These are phyloP conservation scores for Saccharum spontaneum DNA, from an alignment of 176 grass and related monocot genomes.

Conservation along the genomic window DNA sequence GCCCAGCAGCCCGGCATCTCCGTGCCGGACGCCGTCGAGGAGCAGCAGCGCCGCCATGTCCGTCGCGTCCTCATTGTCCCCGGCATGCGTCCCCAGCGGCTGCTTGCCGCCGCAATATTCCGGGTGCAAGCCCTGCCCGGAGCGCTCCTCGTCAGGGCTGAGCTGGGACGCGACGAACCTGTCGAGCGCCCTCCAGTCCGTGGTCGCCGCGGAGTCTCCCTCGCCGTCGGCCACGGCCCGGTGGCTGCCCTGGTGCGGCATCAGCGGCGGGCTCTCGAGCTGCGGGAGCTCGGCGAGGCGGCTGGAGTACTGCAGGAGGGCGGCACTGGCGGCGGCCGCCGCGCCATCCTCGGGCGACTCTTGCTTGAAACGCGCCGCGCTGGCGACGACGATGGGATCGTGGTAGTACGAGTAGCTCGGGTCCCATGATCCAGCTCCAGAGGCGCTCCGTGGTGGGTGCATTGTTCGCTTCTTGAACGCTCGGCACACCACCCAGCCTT, in stretches of 20 bases:
- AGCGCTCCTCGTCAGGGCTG: slow-evolving; percentile 12
- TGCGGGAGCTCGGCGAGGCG: slow-evolving; percentile 43
- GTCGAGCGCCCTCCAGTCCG: slow-evolving; percentile 63
- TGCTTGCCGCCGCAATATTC: not conserved
- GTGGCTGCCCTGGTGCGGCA: not conserved
- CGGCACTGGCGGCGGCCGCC: not conserved
- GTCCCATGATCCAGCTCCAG: slow-evolving; percentile 51
- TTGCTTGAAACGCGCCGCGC: slow-evolving; percentile 34
- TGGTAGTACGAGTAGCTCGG: slow-evolving; percentile 37
- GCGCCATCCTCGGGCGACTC: slow-evolving; percentile 6
- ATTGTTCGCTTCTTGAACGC: slow-evolving; percentile 81
- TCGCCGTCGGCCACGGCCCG: slow-evolving; percentile 4
- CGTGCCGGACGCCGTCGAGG: not conserved
- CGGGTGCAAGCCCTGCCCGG: not conserved
- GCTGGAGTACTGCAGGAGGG: slow-evolving; percentile 43
- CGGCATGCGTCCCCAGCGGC: not conserved
- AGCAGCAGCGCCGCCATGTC: slow-evolving; percentile 46
- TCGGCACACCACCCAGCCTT: slow-evolving; percentile 88
- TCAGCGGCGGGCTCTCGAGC: slow-evolving; percentile 52
- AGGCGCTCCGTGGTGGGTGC: slow-evolving; percentile 37
- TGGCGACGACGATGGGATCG: slow-evolving; percentile 10
- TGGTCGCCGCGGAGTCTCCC: not conserved
- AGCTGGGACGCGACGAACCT: slow-evolving; percentile 73
- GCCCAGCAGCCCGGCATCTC: slow-evolving; percentile 28
- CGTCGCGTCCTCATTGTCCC: not conserved